Base-by-base conservation (phyloP, 78 protist genomes). In the Corallochytrium limacisporum region DNA sequence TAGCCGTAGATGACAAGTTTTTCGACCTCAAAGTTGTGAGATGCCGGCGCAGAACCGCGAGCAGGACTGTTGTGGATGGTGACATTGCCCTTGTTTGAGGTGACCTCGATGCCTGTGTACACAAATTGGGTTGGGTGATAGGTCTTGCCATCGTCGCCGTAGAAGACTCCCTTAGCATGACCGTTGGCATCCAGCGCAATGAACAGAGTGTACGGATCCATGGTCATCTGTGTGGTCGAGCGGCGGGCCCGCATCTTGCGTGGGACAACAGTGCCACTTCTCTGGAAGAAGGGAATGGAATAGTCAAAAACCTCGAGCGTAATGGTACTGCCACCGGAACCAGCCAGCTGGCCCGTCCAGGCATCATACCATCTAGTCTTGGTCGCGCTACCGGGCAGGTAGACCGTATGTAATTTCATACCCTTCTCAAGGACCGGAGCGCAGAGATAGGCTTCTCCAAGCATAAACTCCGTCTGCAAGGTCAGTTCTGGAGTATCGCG, bases 261-360 rank as follows among this genome's bases (percentile, higher is more conserved):
- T 6, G 93, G 76, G n/a, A 92, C 12, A 60, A 94, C 67, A 26
- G 77, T 33, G 33, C 98, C 98, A 20, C 91, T 95, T 1, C 90
- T 72, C 59, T 78, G 87, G 74, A 38, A 80, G 48, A 72, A 86
- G 24, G 92, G 92, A 1, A 81, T 78, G 63, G 63, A 33, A 28
- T 57, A 9, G 63, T 15, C 32, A 12, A 57, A 33, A 20, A 39
- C 48, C n/a, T 33, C 44, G 33, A 8, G 15, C 28, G 33, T 10
- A n/a, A 9, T 15, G 32, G 16, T 37, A 16, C 44, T 18, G 15
- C 63, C 63, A 0, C 10, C 48, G 33, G 42, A 33, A 57, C 63
- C 63, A 57, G 20, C 15, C 18, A 44, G 18, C 16, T 44, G 16
- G 18, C 49, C 49, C 49, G 49, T 44, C 16, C 49, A 44, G 16